These are phyloP conservation scores for Sarocladium kiliense DNA, from an alignment of 2,329 filamentous ascomycete species.

Conservation along the genomic window DNA sequence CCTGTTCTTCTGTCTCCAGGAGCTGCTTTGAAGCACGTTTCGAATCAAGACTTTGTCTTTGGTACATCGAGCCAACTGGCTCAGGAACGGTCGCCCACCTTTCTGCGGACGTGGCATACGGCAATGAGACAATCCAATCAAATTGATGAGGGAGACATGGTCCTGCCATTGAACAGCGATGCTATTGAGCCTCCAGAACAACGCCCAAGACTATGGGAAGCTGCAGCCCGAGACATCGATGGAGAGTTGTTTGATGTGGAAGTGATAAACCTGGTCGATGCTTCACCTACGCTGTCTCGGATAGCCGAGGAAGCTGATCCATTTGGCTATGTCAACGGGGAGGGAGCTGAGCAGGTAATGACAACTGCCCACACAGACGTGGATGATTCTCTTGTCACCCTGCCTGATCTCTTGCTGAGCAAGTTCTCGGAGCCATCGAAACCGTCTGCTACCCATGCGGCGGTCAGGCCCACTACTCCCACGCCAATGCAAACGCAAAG, in stretches of 20 bases:
- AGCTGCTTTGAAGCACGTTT: constrained; percentile 60
- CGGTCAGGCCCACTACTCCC: neutral
- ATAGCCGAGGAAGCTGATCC: constrained; percentile 25
- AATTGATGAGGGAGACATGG: constrained; percentile 29
- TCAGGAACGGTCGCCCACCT: constrained; percentile 63
- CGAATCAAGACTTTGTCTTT: constrained; percentile 73
- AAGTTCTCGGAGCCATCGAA: neutral
- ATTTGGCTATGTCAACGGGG: constrained; percentile 30
- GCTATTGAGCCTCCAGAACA: constrained; percentile 24
- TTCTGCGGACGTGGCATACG: constrained; percentile 56
- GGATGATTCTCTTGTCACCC: constrained; percentile 17
- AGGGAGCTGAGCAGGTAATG: constrained; percentile 10
- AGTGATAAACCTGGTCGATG: constrained; percentile 51
- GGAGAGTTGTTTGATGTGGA: constrained; percentile 61
- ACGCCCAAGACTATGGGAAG: constrained; percentile 58
- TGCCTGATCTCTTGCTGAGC: constrained; percentile 19
- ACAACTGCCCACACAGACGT: constrained; percentile 8
- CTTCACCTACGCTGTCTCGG: constrained; percentile 22
- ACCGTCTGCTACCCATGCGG: neutral
- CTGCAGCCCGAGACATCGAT: constrained; percentile 60
- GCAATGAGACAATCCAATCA: constrained; percentile 56
- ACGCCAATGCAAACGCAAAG: neutral
- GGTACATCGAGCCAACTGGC: constrained; percentile 82
- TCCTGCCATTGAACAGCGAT: constrained; percentile 33
- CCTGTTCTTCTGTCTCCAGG: constrained; percentile 61